Evolutionary conservation across 2,329 filamentous ascomycete species (phyloP).

Genomic region (Diaporthe citrichinensis): DNA sequence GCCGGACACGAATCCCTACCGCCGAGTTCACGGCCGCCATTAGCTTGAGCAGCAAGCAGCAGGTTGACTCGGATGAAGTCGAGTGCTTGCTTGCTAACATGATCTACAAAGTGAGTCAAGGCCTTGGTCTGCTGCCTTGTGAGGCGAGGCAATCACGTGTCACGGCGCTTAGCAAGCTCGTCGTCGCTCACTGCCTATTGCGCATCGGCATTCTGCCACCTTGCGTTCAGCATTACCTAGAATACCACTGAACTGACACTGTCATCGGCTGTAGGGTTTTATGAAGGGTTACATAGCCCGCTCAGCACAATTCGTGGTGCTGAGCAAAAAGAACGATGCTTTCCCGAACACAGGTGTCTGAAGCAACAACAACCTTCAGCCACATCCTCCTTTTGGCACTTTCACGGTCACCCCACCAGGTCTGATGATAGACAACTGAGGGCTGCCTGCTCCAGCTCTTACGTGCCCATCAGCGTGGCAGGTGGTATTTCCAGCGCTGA

Average conservation of each 20-base stretch:
- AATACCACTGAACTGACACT: slow-evolving; percentile 47
- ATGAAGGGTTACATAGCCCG: slow-evolving; percentile 99
- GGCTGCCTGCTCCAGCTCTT: slow-evolving; percentile 1
- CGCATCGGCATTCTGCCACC: neutral
- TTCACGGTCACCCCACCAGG: neutral
- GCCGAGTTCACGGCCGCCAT: slow-evolving; percentile 89
- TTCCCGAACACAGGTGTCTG: slow-evolving; percentile 90
- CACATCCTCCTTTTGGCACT: neutral
- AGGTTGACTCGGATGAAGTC: slow-evolving; percentile 89
- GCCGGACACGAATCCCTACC: slow-evolving; percentile 84
- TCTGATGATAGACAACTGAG: neutral
- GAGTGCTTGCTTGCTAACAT: slow-evolving; percentile 96
- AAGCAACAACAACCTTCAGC: slow-evolving; percentile 27
- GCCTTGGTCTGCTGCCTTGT: neutral
- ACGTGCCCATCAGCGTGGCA: neutral
- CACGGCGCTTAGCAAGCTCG: neutral
- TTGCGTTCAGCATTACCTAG: neutral
- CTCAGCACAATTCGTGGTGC: slow-evolving; percentile 88
- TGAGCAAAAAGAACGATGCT: slow-evolving; percentile 94
- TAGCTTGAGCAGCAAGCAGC: slow-evolving; percentile 77
- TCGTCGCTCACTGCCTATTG: neutral
- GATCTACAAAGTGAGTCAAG: slow-evolving; percentile 87
- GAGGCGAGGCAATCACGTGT: neutral
- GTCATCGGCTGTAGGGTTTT: slow-evolving; percentile 72
- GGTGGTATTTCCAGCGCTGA: neutral